phyloP scores from a whole-genome alignment of 2,329 filamentous ascomycete genomes.

The Penicillium sp. region DNA sequence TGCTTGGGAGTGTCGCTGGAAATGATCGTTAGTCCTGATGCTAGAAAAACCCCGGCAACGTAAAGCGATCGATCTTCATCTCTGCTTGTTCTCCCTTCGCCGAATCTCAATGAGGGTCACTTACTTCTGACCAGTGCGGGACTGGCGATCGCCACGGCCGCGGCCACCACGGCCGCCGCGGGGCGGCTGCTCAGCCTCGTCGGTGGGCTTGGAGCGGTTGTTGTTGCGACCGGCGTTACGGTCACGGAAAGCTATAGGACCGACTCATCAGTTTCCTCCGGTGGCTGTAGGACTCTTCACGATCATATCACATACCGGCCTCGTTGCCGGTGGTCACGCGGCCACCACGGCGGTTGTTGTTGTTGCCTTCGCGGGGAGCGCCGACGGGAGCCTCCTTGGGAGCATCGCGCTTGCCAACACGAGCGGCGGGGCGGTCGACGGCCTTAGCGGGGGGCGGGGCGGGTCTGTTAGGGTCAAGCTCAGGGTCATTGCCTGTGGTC shows the following conservation, averaged over 20 bases:
- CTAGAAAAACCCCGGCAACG: not conserved
- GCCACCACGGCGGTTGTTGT: constrained; percentile 46
- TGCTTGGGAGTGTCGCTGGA: constrained; percentile 45
- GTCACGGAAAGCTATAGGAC: constrained; percentile 74
- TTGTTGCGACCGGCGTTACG: constrained; percentile 71
- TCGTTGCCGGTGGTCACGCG: constrained; percentile 66
- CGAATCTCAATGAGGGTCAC: constrained; percentile 23
- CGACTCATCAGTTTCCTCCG: constrained; percentile 11
- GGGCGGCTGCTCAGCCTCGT: constrained; percentile 54
- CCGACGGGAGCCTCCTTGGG: constrained; percentile 62
- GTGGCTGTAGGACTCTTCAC: not conserved
- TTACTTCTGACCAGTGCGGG: constrained; percentile 58
- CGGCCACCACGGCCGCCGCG: constrained; percentile 45
- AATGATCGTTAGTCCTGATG: constrained; percentile 19
- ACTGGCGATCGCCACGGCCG: constrained; percentile 53
- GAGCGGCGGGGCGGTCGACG: constrained; percentile 74
- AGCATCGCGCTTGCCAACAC: constrained; percentile 81
- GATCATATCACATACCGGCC: constrained; percentile 63
- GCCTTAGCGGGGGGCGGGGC: constrained; percentile 78
- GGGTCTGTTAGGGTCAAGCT: constrained; percentile 68
- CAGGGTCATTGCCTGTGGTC: constrained; percentile 61
- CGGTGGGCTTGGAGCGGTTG: constrained; percentile 76
- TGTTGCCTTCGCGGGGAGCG: constrained; percentile 34
- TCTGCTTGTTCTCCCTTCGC: not conserved
- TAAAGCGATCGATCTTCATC: not conserved